Conservation (phyloP, 306 rosid species). For the Dryas octopetala region DNA sequence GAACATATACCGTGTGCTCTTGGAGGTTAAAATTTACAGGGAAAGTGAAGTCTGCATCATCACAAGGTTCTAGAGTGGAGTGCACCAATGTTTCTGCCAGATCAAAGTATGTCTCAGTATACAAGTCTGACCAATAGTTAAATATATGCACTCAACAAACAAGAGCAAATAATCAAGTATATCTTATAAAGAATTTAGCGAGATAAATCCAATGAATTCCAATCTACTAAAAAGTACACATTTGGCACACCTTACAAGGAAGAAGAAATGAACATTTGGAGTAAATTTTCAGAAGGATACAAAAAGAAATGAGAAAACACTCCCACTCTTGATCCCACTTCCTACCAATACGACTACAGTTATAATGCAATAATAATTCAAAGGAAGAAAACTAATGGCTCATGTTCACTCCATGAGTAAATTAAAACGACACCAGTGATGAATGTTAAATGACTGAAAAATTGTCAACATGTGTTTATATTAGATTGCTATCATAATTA, state of each 20-base stretch:
- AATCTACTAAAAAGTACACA: background rate
- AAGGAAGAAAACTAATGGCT: background rate
- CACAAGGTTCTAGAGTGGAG: constrained; percentile 89
- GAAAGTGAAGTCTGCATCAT: constrained; percentile 86
- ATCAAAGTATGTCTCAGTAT: constrained; percentile 28
- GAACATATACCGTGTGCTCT: constrained; percentile 88
- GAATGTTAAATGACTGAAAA: background rate
- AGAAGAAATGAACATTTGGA: background rate
- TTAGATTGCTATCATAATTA: background rate
- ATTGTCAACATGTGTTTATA: background rate
- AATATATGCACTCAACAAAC: background rate
- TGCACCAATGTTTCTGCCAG: constrained; percentile 97
- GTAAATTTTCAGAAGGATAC: background rate
- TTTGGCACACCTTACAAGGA: background rate
- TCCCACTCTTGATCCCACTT: background rate
- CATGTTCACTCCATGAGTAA: background rate
- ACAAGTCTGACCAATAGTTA: background rate
- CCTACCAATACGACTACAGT: background rate
- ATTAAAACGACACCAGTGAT: background rate
- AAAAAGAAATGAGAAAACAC: background rate
- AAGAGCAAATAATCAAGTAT: background rate
- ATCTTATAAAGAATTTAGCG: background rate
- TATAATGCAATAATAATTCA: background rate
- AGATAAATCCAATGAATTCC: background rate
- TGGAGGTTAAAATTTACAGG: constrained; percentile 85